phyloP scores from a whole-genome alignment of 768 basidiomycete genomes.

The Hemileccinum impolitum region DNA sequence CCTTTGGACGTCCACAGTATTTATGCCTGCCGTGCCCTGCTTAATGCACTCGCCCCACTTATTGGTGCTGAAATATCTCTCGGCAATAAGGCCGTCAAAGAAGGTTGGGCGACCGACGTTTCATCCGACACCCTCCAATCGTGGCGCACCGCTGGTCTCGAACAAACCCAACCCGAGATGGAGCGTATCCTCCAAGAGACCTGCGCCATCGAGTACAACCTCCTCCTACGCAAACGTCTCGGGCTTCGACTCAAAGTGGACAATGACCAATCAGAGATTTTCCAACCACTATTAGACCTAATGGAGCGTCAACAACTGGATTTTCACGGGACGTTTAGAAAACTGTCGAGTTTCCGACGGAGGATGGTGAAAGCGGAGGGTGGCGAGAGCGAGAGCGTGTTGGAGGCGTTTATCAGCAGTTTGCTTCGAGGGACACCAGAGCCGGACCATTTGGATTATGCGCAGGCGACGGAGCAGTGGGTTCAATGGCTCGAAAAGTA shows the following conservation, averaged over 20 bases:
- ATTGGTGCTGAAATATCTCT: conserved; percentile 76
- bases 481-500: conserved; percentile 63
- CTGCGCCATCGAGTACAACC: conserved; percentile 61
- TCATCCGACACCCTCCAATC: conserved; percentile 51
- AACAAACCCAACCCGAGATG: conserved; percentile 55
- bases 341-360: conserved; percentile 61
- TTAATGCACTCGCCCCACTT: conserved; percentile 77
- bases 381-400: conserved; percentile 6
- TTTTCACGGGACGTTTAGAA: conserved; percentile 83
- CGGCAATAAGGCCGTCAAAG: conserved; percentile 42
- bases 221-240: conserved; percentile 77
- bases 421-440: conserved; percentile 50
- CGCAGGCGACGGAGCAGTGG: conserved; percentile 50
- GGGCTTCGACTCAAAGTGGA: conserved; percentile 58
- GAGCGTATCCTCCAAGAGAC: conserved; percentile 57
- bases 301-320: conserved; percentile 78
- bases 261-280: conserved; percentile 57
- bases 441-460: conserved; percentile 40
- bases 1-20: conserved; percentile 40
- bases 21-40: conserved; percentile 75
- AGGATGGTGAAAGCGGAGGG: conserved; percentile 20
- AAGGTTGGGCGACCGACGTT: conserved; percentile 62
- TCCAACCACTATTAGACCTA: conserved; percentile 68
- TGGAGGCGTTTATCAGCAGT: conserved; percentile 42
- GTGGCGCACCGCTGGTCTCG: conserved; percentile 59